Base-by-base conservation (phyloP, 78 protist species). In the Fonticula alba region DNA sequence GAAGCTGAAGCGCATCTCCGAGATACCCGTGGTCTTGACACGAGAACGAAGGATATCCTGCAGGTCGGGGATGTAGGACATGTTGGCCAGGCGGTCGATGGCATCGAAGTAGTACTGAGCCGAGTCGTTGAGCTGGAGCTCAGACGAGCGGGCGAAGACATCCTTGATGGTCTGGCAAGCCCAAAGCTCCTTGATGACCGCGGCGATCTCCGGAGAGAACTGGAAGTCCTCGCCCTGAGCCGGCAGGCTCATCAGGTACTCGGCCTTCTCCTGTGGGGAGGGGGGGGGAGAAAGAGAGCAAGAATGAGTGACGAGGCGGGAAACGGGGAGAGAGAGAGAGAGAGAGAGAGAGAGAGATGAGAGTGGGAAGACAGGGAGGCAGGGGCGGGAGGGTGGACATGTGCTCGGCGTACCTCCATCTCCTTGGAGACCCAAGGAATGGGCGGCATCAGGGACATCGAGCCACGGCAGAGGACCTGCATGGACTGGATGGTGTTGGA, bases 11-110 rank as follows among this genome's bases (percentile, higher is more conserved):
- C 57, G 59, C 32, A 76, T 78, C 79, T 85, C 92, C 33, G 73
- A 69, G 32, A 91, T 85, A 24, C 97, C 97, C 24, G 88, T 82
- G 26, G 97, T 91, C 67, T 81, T 79, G 13, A 85, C 86, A 26
- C 97, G 79, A 33, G 84, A 54, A 47, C 83, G 83, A 54, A 91
- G 85, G 19, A 91, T 72, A 59, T 91, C 97, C 27, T 82, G 73
- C 60, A 79, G 85, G 24, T 69, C 58, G 26, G 97, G 97, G 31
- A 86, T 35, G 61, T 82, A 92, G 41, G 66, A 69, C 38, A 68
- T 26, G 46, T 41, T 66, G 15, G 78, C n/a, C 35, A 91, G 56
- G 29, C 84, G 64, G 35, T 68, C 78, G 19, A 85, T 41, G 15
- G 33, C 1, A 29, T 72, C 82, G n/a, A 85, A 75, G 68, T 74